Evolutionary conservation across 1,284 basidiomycete genomes (phyloP).

Genomic region (Pascua guehoae): DNA sequence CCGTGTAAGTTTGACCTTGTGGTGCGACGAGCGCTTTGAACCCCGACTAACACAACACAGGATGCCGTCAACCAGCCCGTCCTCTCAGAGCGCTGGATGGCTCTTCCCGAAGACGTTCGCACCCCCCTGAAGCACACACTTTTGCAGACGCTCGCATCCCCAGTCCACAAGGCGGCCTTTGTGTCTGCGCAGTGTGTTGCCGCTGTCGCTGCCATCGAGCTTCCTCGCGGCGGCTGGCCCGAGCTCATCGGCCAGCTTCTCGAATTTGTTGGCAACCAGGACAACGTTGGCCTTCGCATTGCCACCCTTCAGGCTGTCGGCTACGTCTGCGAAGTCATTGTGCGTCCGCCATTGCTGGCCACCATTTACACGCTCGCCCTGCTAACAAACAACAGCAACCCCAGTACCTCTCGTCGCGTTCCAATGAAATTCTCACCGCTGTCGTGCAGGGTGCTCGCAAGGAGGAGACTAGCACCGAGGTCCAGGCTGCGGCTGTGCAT

Average conservation of each 20-base stretch:
- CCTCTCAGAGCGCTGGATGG: constrained; percentile 75
- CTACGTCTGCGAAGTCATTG: constrained; percentile 93
- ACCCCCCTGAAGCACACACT: constrained; percentile 83
- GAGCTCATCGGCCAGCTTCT: constrained; percentile 85
- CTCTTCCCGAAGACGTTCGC: constrained; percentile 65
- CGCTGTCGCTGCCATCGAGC: constrained; percentile 88
- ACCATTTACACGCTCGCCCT: neutral
- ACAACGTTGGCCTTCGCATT: constrained; percentile 75
- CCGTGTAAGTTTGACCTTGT: constrained; percentile 59
- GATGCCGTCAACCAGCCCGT: constrained; percentile 73
- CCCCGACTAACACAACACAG: constrained; percentile 50
- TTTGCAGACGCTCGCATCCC: constrained; percentile 75
- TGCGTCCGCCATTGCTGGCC: constrained; percentile 50
- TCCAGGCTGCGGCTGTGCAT: constrained; percentile 91
- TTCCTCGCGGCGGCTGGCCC: constrained; percentile 82
- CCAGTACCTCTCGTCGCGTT: constrained; percentile 78
- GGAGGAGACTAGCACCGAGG: constrained; percentile 88
- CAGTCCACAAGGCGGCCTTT: constrained; percentile 68
- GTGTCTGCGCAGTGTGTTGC: constrained; percentile 91
- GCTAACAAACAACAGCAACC: constrained; percentile 62
- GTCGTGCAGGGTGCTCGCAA: constrained; percentile 97
- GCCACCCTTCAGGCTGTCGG: constrained; percentile 92
- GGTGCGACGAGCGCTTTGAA: neutral
- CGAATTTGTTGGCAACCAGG: constrained; percentile 75
- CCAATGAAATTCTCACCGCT: constrained; percentile 97